Evolutionary conservation across 2,329 filamentous ascomycete genomes (phyloP), one percentile per base, ranked within the genome.

Genomic region (Hirsutella thompsonii): DNA sequence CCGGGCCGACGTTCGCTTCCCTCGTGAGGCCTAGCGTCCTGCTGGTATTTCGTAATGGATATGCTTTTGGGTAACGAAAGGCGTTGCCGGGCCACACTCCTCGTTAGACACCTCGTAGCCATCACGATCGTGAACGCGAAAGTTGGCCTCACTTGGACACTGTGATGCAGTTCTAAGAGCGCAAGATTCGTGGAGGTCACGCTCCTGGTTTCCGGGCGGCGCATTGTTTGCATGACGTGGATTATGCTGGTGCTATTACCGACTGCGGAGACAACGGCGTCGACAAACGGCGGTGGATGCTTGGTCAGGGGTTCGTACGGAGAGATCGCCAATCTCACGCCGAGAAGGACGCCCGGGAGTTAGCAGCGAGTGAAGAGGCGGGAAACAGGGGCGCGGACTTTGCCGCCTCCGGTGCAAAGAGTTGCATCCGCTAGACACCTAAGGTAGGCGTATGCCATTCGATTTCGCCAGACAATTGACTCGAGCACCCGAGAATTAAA

Each of bases 31-130:
- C 50, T 58, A 58, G 57, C 37, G 26, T 10, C 32, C 14, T 40
- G 41, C 46, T 47, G 49, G 48, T 51, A 60, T 58, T 58, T 54
- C 49, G 55, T 60, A 56, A 58, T 58, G 42, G 33, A 35, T 35
- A 20, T 19, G 8, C 16, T 20, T 20, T 26, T 26, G 23, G 23
- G 23, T 6, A 26, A 26, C 23, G 6, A 26, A 26, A 16, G 20
- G 30, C 38, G 26, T 28, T 32, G 14, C 41, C 35, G 32, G 38
- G 34, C 23, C 37, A 29, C 13, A 38, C 23, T 11, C 6, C 11
- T 26, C 23, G 23, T n/a, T 11, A 39, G 13, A 26, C 38, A 34
- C 5, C 32, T 5, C 6, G 5, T 5, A 8, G 13, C 32, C 14
- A 34, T 34, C 32, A 8, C 16, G 13, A 16, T 33, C 30, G 30